Evolutionary conservation across 164 flowering plant species (phyloP), one percentile per base, ranked within the genome.

Genomic region (Macadamia integrifolia): DNA sequence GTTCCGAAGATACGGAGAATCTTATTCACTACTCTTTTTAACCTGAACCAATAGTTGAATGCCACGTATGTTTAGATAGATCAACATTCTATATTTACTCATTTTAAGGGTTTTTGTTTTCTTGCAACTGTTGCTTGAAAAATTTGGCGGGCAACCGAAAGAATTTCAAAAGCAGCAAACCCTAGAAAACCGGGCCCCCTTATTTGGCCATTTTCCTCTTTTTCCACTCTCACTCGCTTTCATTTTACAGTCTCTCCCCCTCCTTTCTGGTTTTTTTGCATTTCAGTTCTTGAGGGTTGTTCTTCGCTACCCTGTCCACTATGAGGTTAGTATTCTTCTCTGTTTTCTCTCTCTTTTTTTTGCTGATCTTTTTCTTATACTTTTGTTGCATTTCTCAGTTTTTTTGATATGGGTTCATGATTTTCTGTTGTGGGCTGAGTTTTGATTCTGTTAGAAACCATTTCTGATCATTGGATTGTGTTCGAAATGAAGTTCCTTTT

Each of bases 81-180:
- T 14, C 2, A 14, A 4, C 8, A 49, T 49, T 49, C 53, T 14
- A 49, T 14, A 10, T 14, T 10, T 49, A 2, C 53, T 14, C 9
- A 10, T 49, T 53, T 55, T 55, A 30, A 52, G 59, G 58, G 65
- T 50, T 69, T 62, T 58, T 60, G 59, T 52, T 66, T 52, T 14
- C 13, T 58, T 5, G 53, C 28, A 30, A 49, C 72, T 60, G 69
- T 64, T 64, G 64, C 29, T 61, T 35, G 61, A 67, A 76, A 35
- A 72, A 61, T 81, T 81, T 81, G 84, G 86, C 86, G 84, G 84
- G 86, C 80, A 70, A 62, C 50, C n/a, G 6, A 29, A 50, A 56
- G 66, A 69, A 75, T 65, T 80, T 83, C 82, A 80, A 83, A 80
- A 72, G 71, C 65, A 70, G 49, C 71, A 70, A 78, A 77, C 82